Evolutionary conservation across 108 stramenopile genomes (phyloP), one percentile per base, ranked within the genome.

Genomic region (Seminavis robusta): DNA sequence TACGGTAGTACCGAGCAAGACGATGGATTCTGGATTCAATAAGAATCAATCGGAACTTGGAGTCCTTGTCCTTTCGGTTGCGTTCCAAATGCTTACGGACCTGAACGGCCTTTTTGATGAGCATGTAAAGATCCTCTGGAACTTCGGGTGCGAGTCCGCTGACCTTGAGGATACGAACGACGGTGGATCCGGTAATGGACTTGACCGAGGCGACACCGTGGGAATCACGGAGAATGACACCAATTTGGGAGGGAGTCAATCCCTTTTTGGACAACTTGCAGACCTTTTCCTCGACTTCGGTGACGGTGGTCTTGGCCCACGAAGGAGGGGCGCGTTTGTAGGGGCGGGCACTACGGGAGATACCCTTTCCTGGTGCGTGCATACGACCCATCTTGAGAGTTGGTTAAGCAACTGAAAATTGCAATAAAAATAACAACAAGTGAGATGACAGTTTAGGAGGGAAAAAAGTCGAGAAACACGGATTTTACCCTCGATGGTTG

Each of bases 61-160:
- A 90, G 82, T 98, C 97, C 90, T 98, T 98, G 79, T 99, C 99
- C 75, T 97, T 88, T 65, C 96, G 90, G 83, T 99, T 99, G 61
- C 92, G 81, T 75, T 98, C 98, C 63, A 99, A 83, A 78, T 99
- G 99, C 95, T 98, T 98, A 65, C 99, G 95, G 31, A 99, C 97
- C 51, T 94, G 84, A 53, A 99, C 99, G 38, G 99, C 99, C 93
- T 99, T 99, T 94, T 99, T 99, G 94, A 99, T 99, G 38, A 99
- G 82, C 95, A 97, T 97, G 94, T 98, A 99, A 48, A 99, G 77
- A 77, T 99, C 99, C 88, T 99, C 99, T 6, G 99, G 99, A 71
- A 99, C 94, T 71, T 98, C 99, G 23, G 99, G 97, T 49, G 99
- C 98, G 34, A 99, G 94, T 57, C 97, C 97, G 65, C 95, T 85